Evolutionary conservation across 805 yeast genomes (phyloP).

Genomic region (Schizosaccharomyces pombe): ASM294v3 CU329670.1:1557501-1558000

Average conservation of each 20-base stretch:
- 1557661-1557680: slow-evolving; percentile 90
- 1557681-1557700: slow-evolving; percentile 54
- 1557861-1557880: background rate
- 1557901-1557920: slow-evolving; percentile 17
- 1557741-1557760: slow-evolving; percentile 48
- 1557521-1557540: slow-evolving; percentile 25
- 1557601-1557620: background rate
- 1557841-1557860: slow-evolving; percentile 8
- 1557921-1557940: slow-evolving; percentile 31
- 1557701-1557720: slow-evolving; percentile 36
- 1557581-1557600: slow-evolving; percentile 28
- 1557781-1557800: slow-evolving; percentile 73
- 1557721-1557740: slow-evolving; percentile 27
- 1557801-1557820: slow-evolving; percentile 53
- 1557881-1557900: slow-evolving; percentile 19
- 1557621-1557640: slow-evolving; percentile 65
- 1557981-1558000: slow-evolving; percentile 81
- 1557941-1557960: slow-evolving; percentile 52
- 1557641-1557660: slow-evolving; percentile 82
- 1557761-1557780: slow-evolving; percentile 72
- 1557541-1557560: slow-evolving; percentile 30
- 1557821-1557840: slow-evolving; percentile 23
- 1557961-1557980: slow-evolving; percentile 62
- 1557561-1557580: slow-evolving; percentile 60
- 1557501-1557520: slow-evolving; percentile 89